phyloP scores from a whole-genome alignment of 257 asterid species.

The Nicotiana benthamiana region DNA sequence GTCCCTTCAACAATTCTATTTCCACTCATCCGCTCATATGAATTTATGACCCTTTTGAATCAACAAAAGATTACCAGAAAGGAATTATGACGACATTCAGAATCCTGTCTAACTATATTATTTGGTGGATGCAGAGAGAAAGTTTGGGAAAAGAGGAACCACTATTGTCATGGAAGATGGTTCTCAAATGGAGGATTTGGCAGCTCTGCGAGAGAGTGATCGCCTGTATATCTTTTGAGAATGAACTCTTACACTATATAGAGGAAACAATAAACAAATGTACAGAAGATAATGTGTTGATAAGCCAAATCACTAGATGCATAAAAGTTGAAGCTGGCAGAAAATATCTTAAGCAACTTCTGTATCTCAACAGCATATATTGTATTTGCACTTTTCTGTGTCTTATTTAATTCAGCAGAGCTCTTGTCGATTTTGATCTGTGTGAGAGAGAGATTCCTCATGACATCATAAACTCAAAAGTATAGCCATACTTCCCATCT shows the following conservation, averaged over 20 bases:
- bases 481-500: too few species aligned
- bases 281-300: not conserved
- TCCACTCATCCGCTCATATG: not conserved
- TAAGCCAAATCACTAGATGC: not conserved
- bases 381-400: not conserved
- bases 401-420: too few species aligned
- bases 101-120: not conserved
- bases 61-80: too few species aligned
- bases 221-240: conserved; percentile 62
- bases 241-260: not conserved
- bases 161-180: conserved; percentile 66
- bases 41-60: too few species aligned
- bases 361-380: not conserved
- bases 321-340: not conserved
- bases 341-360: not conserved
- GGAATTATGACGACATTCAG: not conserved
- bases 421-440: too few species aligned
- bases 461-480: too few species aligned
- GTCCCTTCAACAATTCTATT: not conserved
- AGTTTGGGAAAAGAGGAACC: conserved; percentile 64
- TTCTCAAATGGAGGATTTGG: conserved; percentile 71
- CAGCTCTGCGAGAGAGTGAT: conserved; percentile 70
- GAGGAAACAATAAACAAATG: not conserved
- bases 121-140: conserved; percentile 50
- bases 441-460: too few species aligned